Conservation (phyloP, 805 yeast genomes). For the Wickerhamiella sergipiensis region DNA sequence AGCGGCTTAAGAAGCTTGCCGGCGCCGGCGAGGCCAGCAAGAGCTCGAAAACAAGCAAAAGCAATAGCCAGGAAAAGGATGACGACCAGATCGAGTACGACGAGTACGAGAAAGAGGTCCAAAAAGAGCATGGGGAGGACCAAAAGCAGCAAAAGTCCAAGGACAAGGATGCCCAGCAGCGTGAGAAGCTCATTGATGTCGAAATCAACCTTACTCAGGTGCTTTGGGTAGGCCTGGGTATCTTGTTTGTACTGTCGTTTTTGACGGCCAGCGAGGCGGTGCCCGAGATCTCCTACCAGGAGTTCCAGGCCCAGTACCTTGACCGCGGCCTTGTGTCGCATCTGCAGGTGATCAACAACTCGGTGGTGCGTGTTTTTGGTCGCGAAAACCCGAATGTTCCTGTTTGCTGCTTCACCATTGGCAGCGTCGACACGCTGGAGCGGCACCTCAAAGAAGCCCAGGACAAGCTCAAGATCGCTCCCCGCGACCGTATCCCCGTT, state of each 20-base stretch:
- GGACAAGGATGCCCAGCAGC: not conserved
- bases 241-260: constrained; percentile 15
- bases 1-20: not conserved
- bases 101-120: not conserved
- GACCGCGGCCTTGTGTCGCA: constrained; percentile 67
- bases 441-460: constrained; percentile 66
- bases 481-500: constrained; percentile 64
- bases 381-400: constrained; percentile 25
- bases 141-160: not conserved
- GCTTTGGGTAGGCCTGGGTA: constrained; percentile 15
- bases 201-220: constrained; percentile 18
- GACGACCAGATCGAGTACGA: not conserved
- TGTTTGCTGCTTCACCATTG: constrained; percentile 65
- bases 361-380: constrained; percentile 33
- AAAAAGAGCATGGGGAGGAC: not conserved
- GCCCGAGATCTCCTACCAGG: constrained; percentile 51
- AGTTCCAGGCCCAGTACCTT: constrained; percentile 65
- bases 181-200: constrained; percentile 10
- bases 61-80: not conserved
- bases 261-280: constrained; percentile 11
- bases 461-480: constrained; percentile 51
- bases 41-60: not conserved
- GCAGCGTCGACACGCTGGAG: constrained; percentile 76
- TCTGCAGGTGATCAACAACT: constrained; percentile 59
- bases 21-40: not conserved